Evolutionary conservation across 2,329 filamentous ascomycete genomes (phyloP), one percentile per base, ranked within the genome.

Genomic region (Arthrobotrys iridis): DNA sequence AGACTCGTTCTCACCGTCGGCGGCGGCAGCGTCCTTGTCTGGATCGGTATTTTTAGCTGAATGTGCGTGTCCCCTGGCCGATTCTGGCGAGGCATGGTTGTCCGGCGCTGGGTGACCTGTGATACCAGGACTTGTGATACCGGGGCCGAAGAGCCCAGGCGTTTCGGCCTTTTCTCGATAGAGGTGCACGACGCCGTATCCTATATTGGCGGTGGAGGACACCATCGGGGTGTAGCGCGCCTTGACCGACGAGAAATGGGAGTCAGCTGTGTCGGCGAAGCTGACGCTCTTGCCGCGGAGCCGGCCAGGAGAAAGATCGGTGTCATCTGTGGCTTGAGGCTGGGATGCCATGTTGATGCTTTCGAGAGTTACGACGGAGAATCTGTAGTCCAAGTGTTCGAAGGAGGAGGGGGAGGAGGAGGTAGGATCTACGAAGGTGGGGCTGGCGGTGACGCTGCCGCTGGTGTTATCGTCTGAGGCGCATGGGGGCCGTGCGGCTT

Each of bases 161-260:
- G 89, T 90, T 81, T 96, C 91, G 71, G 93, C 88, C 1, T 87
- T 88, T 82, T 98, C 94, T 7, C 93, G 88, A 81, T 97, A 99
- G 26, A 99, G 87, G 81, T 97, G 95, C 1, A 99, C 93, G 11
- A 98, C 88, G 0, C 95, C 95, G 90, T 93, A 97, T 43, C 93
- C 92, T 0, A 93, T 86, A 73, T 96, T 91, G 0, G 92, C 93
- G 74, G 86, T 85, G 13, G 88, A 87, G 66, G 90, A 75, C 3
- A 58, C 87, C 0, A 94, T 85, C 0, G 91, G 89, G 18, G 92
- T 84, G 80, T 90, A 96, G 77, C 88, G 86, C 3, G 92, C 95
- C 81, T 93, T 97, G 0, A 93, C 96, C 72, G 92, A 90, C 6
- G 50, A 64, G n/a, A 62, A 75, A 15, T 62, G 63, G 6, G 63